Evolutionary conservation across 495 filamentous ascomycete species (phyloP).

Genomic region (Aspergillus cristatus): DNA sequence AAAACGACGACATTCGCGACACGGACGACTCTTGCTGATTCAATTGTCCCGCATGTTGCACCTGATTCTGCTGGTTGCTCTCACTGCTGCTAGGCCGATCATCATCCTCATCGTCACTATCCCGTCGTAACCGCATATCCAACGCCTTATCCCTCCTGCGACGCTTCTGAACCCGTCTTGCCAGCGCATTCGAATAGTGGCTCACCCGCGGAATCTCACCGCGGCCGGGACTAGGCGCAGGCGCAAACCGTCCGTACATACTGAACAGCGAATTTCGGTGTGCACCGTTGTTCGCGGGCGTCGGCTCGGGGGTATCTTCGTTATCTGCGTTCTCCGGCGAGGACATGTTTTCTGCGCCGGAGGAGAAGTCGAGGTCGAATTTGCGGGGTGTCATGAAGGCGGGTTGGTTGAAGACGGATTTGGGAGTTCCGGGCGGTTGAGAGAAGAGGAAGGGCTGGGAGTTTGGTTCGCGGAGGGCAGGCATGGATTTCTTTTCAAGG

Average conservation of each 20-base stretch:
- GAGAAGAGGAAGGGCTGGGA: conserved; percentile 39
- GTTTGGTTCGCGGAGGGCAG: conserved; percentile 40
- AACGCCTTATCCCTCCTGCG: conserved; percentile 38
- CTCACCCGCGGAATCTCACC: conserved; percentile 47
- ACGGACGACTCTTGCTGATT: conserved; percentile 4
- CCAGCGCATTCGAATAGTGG: conserved; percentile 44
- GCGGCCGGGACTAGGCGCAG: conserved; percentile 44
- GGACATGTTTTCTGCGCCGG: conserved; percentile 66
- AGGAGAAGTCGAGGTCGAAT: conserved; percentile 60
- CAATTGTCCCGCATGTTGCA: conserved; percentile 5
- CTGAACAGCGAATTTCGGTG: conserved; percentile 31
- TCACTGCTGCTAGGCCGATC: conserved; percentile 37
- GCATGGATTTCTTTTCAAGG: conserved; percentile 37
- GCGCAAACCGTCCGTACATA: conserved; percentile 37
- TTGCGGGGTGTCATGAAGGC: conserved; percentile 78
- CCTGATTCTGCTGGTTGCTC: conserved; percentile 8
- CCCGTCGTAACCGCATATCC: conserved; percentile 34
- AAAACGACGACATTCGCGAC: conserved; percentile 33
- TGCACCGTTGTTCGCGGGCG: conserved; percentile 25
- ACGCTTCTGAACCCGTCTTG: conserved; percentile 44
- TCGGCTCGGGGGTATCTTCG: conserved; percentile 60
- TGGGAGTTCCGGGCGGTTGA: conserved; percentile 18
- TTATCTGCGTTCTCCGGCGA: conserved; percentile 65
- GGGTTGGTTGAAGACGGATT: conserved; percentile 50
- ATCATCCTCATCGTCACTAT: conserved; percentile 53